Evolutionary conservation across 176 grass and related monocot species (phyloP).

Genomic region (Oryza punctata): DNA sequence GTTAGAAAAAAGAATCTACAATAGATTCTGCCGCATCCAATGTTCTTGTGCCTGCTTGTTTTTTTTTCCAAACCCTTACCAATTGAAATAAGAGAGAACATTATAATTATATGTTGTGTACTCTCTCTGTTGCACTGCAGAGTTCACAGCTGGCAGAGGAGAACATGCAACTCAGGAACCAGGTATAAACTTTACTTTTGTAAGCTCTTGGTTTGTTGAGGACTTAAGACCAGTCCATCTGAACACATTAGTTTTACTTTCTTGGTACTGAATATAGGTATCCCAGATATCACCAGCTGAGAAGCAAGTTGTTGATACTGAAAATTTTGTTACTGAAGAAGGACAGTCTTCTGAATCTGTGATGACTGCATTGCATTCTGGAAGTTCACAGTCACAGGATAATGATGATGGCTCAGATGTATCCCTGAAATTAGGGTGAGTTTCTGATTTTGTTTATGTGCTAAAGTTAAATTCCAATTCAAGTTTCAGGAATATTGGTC

Average conservation of each 20-base stretch:
- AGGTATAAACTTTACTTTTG: conserved; percentile 50
- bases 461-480: not conserved
- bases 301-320: conserved; percentile 54
- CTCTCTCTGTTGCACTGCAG: conserved; percentile 38
- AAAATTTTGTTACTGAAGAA: conserved; percentile 78
- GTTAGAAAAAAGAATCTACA: not conserved
- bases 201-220: not conserved
- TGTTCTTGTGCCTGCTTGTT: not conserved
- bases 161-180: conserved; percentile 75
- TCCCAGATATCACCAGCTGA: conserved; percentile 46
- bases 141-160: conserved; percentile 67
- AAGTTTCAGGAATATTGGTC: not conserved
- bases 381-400: conserved; percentile 78
- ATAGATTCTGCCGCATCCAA: not conserved
- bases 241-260: not conserved
- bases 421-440: conserved; percentile 81
- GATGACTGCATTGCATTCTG: conserved; percentile 75
- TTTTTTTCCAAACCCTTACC: not conserved
- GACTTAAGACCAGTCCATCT: conserved; percentile 9
- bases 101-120: conserved; percentile 29
- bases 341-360: conserved; percentile 98
- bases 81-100: conserved; percentile 5
- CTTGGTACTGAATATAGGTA: conserved; percentile 47
- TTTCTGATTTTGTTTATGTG: conserved; percentile 8
- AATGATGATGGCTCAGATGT: conserved; percentile 91